A percentile compares a stretch with the other conserved stretches of the same genome.
Evolutionary conservation across 331 rosid genomes (phyloP).

Genomic region (Dryas integrifolia): DNA sequence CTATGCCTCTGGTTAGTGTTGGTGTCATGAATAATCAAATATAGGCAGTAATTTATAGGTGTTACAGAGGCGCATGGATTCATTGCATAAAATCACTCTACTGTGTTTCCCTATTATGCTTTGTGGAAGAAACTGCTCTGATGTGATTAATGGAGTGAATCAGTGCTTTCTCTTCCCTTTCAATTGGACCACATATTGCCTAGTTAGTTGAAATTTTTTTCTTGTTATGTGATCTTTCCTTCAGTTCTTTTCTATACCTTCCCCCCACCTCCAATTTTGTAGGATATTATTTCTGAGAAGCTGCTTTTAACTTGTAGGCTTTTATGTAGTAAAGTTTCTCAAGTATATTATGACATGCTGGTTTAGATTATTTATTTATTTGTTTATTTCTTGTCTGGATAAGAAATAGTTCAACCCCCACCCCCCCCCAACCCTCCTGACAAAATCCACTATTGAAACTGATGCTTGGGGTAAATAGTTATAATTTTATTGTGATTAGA

Average conservation of each 20-base stretch:
- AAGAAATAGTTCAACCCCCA: no score
- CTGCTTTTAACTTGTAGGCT: not conserved
- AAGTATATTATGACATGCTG: no score
- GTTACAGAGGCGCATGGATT: slow-evolving; percentile 21
- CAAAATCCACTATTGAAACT: not conserved
- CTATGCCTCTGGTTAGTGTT: slow-evolving; percentile 67
- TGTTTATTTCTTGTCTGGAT: not conserved
- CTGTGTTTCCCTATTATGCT: not conserved
- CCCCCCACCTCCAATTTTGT: not conserved
- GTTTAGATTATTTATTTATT: not conserved
- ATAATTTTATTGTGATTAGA: not conserved
- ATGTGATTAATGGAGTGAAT: not conserved
- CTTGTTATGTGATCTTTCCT: not conserved
- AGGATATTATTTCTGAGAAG: not conserved
- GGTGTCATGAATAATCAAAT: slow-evolving; percentile 19
- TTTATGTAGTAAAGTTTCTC: not conserved
- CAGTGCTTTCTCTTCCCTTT: not conserved
- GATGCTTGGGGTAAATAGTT: not conserved
- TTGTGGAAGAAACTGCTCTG: not conserved
- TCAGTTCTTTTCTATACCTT: not conserved
- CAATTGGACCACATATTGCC: not conserved
- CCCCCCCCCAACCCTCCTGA: no score
- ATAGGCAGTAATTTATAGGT: not conserved
- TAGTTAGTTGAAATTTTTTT: not conserved
- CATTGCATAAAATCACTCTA: slow-evolving; percentile 11